phyloP scores from a whole-genome alignment of 2,329 filamentous ascomycete genomes.

The Ceratocystis huliohia region DNA sequence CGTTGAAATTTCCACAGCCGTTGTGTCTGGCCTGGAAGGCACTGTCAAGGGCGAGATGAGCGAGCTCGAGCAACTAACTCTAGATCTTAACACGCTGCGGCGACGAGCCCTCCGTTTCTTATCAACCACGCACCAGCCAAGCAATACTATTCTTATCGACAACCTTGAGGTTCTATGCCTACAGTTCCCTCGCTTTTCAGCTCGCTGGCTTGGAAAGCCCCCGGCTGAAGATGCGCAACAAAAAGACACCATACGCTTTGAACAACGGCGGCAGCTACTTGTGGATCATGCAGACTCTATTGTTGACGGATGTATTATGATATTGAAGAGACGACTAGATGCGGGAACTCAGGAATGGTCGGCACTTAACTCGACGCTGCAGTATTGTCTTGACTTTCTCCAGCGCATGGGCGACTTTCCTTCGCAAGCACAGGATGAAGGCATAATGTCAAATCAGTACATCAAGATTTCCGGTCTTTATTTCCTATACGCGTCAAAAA shows the following conservation, averaged over 20 bases:
- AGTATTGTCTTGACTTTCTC: constrained; percentile 43
- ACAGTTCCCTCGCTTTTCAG: constrained; percentile 46
- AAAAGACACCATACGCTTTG: constrained; percentile 48
- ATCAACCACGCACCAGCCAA: constrained; percentile 14
- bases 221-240: constrained; percentile 39
- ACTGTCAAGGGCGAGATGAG: constrained; percentile 45
- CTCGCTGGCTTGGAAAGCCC: constrained; percentile 49
- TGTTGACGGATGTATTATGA: constrained; percentile 48
- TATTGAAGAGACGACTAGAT: constrained; percentile 42
- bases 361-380: constrained; percentile 42
- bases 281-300: constrained; percentile 41
- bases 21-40: constrained; percentile 44
- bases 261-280: constrained; percentile 44
- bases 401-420: constrained; percentile 38
- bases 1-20: constrained; percentile 34
- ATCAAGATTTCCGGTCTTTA: constrained; percentile 61
- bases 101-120: constrained; percentile 42
- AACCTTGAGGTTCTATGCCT: constrained; percentile 45
- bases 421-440: constrained; percentile 24
- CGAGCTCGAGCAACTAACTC: constrained; percentile 50
- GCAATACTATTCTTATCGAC: constrained; percentile 24
- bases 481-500: constrained; percentile 38
- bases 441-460: constrained; percentile 35
- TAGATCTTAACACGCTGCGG: constrained; percentile 42
- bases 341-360: constrained; percentile 40